Evolutionary conservation across 2,329 filamentous ascomycete species (phyloP).

Genomic region (Rosellinia necatrix): DNA sequence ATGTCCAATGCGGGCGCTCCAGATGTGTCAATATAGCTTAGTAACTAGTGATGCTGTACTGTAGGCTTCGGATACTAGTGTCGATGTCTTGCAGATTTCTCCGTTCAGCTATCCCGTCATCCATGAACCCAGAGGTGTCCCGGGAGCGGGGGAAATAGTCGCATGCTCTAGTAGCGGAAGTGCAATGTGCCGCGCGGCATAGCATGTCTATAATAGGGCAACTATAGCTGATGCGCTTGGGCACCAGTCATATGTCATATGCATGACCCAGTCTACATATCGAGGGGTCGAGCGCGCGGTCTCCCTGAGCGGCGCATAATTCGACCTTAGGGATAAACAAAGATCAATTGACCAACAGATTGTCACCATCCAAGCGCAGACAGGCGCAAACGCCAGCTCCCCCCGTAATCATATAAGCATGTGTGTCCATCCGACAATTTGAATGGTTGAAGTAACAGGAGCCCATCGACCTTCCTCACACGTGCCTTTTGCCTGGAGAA

Average conservation of each 20-base stretch:
- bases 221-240: background rate
- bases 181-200: background rate
- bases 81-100: background rate
- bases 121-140: constrained; percentile 2
- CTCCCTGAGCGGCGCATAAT: background rate
- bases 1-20: constrained; percentile 5
- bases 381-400: too few species aligned
- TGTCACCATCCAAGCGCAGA: background rate
- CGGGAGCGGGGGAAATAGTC: background rate
- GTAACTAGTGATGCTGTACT: background rate
- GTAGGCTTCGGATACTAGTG: background rate
- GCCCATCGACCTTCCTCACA: background rate
- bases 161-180: background rate
- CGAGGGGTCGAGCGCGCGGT: background rate
- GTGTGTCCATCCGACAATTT: too few species aligned
- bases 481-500: background rate
- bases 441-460: background rate
- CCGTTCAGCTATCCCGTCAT: background rate
- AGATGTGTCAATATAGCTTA: constrained; percentile 6
- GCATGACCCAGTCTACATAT: background rate
- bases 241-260: background rate
- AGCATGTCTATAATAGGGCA: background rate
- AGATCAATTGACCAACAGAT: background rate
- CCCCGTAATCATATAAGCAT: too few species aligned
- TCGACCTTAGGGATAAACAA: background rate